Conservation (phyloP, 2,329 filamentous ascomycete species). For the Salinomyces thailandicus region DNA sequence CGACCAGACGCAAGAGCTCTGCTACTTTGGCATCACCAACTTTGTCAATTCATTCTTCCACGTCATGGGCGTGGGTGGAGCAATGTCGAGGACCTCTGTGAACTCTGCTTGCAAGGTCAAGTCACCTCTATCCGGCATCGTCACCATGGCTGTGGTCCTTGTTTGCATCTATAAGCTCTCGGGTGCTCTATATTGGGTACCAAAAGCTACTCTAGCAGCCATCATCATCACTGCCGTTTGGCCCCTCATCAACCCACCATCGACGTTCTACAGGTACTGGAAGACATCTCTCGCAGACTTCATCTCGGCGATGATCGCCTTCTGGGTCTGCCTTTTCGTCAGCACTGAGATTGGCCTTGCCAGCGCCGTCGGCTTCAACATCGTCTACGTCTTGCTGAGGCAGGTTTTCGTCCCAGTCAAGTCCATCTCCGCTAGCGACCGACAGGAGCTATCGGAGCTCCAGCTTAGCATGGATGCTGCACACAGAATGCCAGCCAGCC, state of each 20-base stretch:
- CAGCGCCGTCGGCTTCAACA: slow-evolving; percentile 42
- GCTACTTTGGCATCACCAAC: slow-evolving; percentile 43
- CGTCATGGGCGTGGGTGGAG: slow-evolving; percentile 54
- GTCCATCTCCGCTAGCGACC: slow-evolving; percentile 11
- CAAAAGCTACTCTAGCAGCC: slow-evolving; percentile 52
- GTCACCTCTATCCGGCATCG: slow-evolving; percentile 49
- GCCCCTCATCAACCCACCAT: slow-evolving; percentile 49
- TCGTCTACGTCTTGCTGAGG: slow-evolving; percentile 45
- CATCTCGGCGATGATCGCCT: slow-evolving; percentile 50
- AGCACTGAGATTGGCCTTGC: slow-evolving; percentile 52
- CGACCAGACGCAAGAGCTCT: slow-evolving; percentile 55
- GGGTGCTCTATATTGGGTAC: slow-evolving; percentile 56
- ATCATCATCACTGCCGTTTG: slow-evolving; percentile 58
- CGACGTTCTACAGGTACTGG: slow-evolving; percentile 54
- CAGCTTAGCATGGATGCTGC: slow-evolving; percentile 8
- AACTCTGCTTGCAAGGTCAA: slow-evolving; percentile 55
- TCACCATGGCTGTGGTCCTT: slow-evolving; percentile 52
- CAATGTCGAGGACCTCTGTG: slow-evolving; percentile 57
- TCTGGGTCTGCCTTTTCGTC: slow-evolving; percentile 54
- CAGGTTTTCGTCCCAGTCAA: slow-evolving; percentile 44
- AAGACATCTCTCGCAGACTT: slow-evolving; percentile 55
- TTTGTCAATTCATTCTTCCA: slow-evolving; percentile 37
- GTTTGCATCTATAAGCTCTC: slow-evolving; percentile 52
- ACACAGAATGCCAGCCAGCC: slow-evolving; percentile 5
- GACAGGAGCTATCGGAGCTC: slow-evolving; percentile 8